phyloP scores from a whole-genome alignment of 257 asterid genomes.

The Solanum chiquidenum region DNA sequence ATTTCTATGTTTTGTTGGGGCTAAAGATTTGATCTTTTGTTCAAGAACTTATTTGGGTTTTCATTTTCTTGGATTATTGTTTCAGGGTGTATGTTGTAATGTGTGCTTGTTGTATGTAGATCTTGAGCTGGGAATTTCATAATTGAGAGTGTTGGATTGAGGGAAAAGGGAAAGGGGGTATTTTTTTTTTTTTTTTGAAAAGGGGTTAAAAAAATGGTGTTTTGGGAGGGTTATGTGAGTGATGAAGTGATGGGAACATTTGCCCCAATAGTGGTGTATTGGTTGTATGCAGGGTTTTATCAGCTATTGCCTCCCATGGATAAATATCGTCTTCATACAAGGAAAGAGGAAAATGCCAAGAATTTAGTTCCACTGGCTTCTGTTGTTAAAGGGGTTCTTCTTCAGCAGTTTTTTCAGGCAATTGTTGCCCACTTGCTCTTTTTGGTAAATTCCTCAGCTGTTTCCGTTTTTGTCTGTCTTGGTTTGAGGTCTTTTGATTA shows the following conservation, averaged over 20 bases:
- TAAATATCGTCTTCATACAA: conserved; percentile 65
- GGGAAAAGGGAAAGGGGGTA: neutral
- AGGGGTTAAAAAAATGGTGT: conserved; percentile 35
- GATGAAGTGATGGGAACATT: conserved; percentile 91
- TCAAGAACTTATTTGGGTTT: neutral
- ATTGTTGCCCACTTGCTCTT: conserved; percentile 63
- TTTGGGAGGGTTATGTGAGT: conserved; percentile 78
- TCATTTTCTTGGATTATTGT: neutral
- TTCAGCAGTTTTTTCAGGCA: conserved; percentile 74
- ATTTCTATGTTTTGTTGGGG: neutral
- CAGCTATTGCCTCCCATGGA: conserved; percentile 74
- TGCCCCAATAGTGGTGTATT: conserved; percentile 76
- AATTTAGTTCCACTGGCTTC: conserved; percentile 59
- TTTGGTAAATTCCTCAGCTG: conserved; percentile 36
- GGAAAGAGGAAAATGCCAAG: conserved; percentile 57
- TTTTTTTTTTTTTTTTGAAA: neutral
- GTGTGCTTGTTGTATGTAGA: conserved; percentile 10
- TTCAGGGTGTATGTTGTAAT: conserved; percentile 4
- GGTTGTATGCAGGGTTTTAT: conserved; percentile 81
- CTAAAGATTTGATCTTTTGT: neutral
- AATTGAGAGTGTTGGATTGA: neutral
- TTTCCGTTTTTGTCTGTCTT: neutral
- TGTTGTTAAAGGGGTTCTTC: conserved; percentile 65
- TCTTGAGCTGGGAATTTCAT: conserved; percentile 15
- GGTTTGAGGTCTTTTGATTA: neutral